Evolutionary conservation across 257 asterid species (phyloP), one percentile per base, ranked within the genome.

Genomic region (Fraxinus excelsior): DNA sequence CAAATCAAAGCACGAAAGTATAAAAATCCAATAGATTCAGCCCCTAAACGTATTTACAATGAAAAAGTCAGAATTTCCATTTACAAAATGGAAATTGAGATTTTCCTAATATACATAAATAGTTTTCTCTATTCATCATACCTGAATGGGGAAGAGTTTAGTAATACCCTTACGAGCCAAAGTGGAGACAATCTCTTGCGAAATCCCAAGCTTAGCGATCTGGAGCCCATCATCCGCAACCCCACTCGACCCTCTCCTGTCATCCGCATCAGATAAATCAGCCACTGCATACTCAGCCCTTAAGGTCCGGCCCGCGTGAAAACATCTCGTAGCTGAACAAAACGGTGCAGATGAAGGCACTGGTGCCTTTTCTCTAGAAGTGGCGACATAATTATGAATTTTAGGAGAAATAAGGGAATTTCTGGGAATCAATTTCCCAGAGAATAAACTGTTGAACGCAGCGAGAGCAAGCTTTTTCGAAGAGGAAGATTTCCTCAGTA

Each of bases 111-210:
- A 10, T 31, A 4, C 5, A 12, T 11, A 26, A 26, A 62, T 11
- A 62, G 13, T 7, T 60, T 53, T n/a, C 26, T 18, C 26, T n/a
- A 56, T 18, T n/a, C 3, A n/a, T 19, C 0, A 13, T 78, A 95
- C 99, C 99, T 95, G 99, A 84, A 95, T 93, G 14, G 98, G 99
- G 72, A 95, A 95, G 77, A 95, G 97, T 89, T 80, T 90, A 46
- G 87, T 75, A 74, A 95, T 95, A 14, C 97, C 97, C 88, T 70
- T 93, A 56, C 34, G 23, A 16, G 90, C 87, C 87, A 93, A 89
- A 42, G 97, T 84, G 7, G 87, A 79, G 3, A 89, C 90, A 75
- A 95, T 88, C 73, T 88, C 91, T 31, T 85, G 82, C 1, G 94
- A 75, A 78, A 95, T 90, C 71, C 96, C 98, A 35, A 95, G 97